Evolutionary conservation across 2,329 filamentous ascomycete species (phyloP).

Genomic region (Aspergillus tanneri): DNA sequence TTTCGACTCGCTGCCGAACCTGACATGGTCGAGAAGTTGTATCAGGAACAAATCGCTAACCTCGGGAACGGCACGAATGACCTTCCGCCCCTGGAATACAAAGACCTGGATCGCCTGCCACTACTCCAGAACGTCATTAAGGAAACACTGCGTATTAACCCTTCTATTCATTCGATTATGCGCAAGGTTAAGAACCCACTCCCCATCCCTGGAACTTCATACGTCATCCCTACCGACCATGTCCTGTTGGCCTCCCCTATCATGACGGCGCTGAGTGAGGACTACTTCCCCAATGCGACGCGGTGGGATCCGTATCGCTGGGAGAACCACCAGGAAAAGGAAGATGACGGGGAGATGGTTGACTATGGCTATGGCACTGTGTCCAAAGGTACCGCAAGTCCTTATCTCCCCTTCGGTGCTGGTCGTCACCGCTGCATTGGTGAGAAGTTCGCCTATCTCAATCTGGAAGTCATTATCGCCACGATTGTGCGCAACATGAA

Average conservation of each 20-base stretch:
- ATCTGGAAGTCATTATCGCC: constrained; percentile 64
- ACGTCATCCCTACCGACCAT: constrained; percentile 74
- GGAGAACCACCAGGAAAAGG: constrained; percentile 46
- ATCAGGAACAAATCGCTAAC: constrained; percentile 62
- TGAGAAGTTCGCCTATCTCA: constrained; percentile 72
- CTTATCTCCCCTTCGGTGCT: constrained; percentile 71
- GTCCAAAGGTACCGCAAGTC: constrained; percentile 59
- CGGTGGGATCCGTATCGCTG: constrained; percentile 63
- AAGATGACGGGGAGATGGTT: constrained; percentile 55
- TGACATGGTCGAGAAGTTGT: constrained; percentile 67
- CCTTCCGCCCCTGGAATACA: constrained; percentile 59
- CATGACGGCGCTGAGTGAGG: constrained; percentile 57
- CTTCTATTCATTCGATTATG: constrained; percentile 71
- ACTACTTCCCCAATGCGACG: constrained; percentile 61
- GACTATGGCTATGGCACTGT: constrained; percentile 63
- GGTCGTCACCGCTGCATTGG: constrained; percentile 73
- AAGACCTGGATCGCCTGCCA: constrained; percentile 59
- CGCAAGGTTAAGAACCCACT: constrained; percentile 69
- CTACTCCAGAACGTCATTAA: constrained; percentile 65
- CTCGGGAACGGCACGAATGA: constrained; percentile 41
- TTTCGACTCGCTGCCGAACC: constrained; percentile 70
- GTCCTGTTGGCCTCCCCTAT: constrained; percentile 79
- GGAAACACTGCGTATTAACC: constrained; percentile 70
- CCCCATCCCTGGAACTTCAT: constrained; percentile 55
- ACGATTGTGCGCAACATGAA: constrained; percentile 62